A percentile compares a stretch with the other conserved stretches of the same genome.
Conservation (phyloP, 2,329 filamentous ascomycete species). For the Hymenoscyphus repandus region DNA sequence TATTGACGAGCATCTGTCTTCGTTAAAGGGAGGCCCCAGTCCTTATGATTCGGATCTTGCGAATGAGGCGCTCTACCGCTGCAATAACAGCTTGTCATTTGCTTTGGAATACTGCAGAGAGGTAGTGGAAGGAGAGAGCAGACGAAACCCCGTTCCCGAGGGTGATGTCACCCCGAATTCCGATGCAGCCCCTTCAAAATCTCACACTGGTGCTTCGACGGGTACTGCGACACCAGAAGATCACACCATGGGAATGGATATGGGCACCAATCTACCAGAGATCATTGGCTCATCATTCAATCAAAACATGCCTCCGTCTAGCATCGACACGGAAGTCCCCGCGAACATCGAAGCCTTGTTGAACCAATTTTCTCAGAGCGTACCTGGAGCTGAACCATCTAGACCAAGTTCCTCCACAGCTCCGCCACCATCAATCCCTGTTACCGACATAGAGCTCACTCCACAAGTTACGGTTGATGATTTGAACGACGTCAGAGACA, state of each 20-base stretch:
- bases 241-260: slow-evolving; percentile 19
- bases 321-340: slow-evolving; percentile 5
- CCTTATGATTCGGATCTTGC: slow-evolving; percentile 55
- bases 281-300: slow-evolving; percentile 17
- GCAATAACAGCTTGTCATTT: slow-evolving; percentile 57
- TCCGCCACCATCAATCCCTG: slow-evolving; percentile 4
- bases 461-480: slow-evolving; percentile 62
- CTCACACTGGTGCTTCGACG: slow-evolving; percentile 28
- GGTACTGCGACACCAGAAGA: slow-evolving; percentile 27
- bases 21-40: slow-evolving; percentile 33
- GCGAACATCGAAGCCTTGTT: slow-evolving; percentile 19
- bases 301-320: slow-evolving; percentile 7
- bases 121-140: slow-evolving; percentile 51
- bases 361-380: slow-evolving; percentile 10
- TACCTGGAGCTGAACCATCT: neutral
- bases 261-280: slow-evolving; percentile 8
- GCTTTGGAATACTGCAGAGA: slow-evolving; percentile 73
- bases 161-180: slow-evolving; percentile 44
- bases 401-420: slow-evolving; percentile 3
- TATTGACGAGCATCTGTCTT: slow-evolving; percentile 41
- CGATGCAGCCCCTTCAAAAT: slow-evolving; percentile 21
- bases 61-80: slow-evolving; percentile 76
- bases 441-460: slow-evolving; percentile 3
- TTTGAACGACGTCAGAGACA: slow-evolving; percentile 68
- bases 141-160: slow-evolving; percentile 63